Evolutionary conservation across 305 asterid genomes (phyloP).

Genomic region (Fraxinus albicans): DNA sequence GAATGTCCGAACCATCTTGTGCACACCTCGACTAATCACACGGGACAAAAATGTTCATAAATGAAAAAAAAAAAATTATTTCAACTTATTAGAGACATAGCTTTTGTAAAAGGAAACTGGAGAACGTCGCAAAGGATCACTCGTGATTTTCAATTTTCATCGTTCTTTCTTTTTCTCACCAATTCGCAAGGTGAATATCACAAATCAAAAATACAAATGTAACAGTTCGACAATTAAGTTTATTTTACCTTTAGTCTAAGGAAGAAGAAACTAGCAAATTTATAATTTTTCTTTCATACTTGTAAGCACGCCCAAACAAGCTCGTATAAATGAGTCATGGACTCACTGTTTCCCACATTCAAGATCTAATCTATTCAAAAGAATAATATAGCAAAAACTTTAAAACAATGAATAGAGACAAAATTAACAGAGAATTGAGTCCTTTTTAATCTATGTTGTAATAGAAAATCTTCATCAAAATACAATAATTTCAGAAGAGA

Average conservation of each 20-base stretch:
- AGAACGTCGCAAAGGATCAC: too few relatives aligned
- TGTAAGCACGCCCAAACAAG: neutral
- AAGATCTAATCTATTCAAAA: neutral
- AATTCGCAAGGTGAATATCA: too few relatives aligned
- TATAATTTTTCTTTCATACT: neutral
- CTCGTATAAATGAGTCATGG: neutral
- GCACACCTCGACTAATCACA: too few relatives aligned
- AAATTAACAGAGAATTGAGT: neutral
- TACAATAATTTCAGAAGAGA: neutral
- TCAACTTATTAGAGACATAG: too few relatives aligned
- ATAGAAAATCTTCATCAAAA: neutral
- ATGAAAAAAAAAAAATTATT: too few relatives aligned
- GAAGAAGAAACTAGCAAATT: neutral
- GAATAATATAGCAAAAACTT: neutral
- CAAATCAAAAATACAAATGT: neutral
- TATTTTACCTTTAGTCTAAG: neutral
- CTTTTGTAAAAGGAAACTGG: too few relatives aligned
- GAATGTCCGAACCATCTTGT: too few relatives aligned
- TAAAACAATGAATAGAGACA: neutral
- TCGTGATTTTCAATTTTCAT: too few relatives aligned
- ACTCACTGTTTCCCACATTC: neutral
- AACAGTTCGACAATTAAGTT: neutral
- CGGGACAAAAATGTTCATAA: too few relatives aligned
- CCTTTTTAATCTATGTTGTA: neutral
- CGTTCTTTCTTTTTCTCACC: too few relatives aligned